Percentiles rank a stretch among this genome's conserved stretches.
These are phyloP conservation scores for Myxozyma mucilagina DNA, from an alignment of 805 yeast species.

Conservation along the genomic window DNA sequence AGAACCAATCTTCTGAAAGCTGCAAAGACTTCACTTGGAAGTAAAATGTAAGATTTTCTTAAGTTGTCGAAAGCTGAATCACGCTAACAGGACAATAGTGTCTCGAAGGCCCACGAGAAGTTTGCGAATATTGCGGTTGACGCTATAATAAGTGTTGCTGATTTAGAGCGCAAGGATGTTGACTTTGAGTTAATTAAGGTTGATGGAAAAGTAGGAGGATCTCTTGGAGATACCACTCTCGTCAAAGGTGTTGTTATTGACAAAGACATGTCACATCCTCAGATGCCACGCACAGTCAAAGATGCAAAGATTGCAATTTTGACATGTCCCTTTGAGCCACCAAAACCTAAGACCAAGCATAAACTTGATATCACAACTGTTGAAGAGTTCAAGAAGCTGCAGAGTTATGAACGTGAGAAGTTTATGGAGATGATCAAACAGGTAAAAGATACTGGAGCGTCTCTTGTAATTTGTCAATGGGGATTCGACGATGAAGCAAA, in stretches of 20 bases:
- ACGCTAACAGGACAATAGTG: constrained; percentile 40
- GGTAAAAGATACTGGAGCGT: constrained; percentile 90
- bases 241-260: constrained; percentile 92
- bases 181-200: constrained; percentile 95
- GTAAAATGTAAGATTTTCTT: constrained; percentile 57
- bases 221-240: constrained; percentile 78
- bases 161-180: constrained; percentile 87
- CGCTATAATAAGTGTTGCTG: constrained; percentile 89
- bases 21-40: constrained; percentile 91
- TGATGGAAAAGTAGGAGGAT: constrained; percentile 94
- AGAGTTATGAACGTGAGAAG: constrained; percentile 87
- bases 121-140: constrained; percentile 98
- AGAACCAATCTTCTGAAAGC: constrained; percentile 69
- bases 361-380: constrained; percentile 90
- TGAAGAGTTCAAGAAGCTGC: constrained; percentile 88
- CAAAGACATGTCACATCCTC: constrained; percentile 97
- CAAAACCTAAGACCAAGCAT: constrained; percentile 98
- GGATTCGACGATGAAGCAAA: constrained; percentile 99
- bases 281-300: constrained; percentile 81
- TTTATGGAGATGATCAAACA: constrained; percentile 85
- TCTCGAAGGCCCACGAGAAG: constrained; percentile 87
- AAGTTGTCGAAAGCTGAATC: background rate
- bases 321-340: constrained; percentile 99
- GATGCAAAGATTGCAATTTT: constrained; percentile 90
- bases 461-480: constrained; percentile 98